Evolutionary conservation across 352 stramenopile species (phyloP).

Genomic region (Phytophthora cryptogea): DNA sequence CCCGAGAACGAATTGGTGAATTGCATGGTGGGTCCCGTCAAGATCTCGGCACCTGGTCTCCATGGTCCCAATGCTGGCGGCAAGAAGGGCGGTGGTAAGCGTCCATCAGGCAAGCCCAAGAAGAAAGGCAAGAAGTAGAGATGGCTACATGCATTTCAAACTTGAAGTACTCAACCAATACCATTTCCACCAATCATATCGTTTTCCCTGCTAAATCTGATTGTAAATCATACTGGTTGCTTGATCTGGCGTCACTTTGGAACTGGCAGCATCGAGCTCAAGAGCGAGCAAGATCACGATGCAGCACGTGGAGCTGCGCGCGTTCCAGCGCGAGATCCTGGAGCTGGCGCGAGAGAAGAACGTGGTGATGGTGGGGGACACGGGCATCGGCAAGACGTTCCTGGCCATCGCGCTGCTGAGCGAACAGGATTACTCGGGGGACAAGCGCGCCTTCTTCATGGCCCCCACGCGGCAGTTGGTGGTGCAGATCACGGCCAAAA

Average conservation of each 20-base stretch:
- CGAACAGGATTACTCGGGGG: conserved; percentile 73
- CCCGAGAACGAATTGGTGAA: conserved; percentile 89
- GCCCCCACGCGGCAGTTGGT: conserved; percentile 83
- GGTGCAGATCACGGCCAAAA: conserved; percentile 79
- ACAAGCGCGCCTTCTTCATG: conserved; percentile 79
- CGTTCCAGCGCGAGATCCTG: conserved; percentile 74
- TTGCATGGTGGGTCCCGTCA: conserved; percentile 91
- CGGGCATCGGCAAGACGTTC: conserved; percentile 88
- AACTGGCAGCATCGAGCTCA: not conserved
- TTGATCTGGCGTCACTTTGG: conserved; percentile 7
- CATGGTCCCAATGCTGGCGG: conserved; percentile 33
- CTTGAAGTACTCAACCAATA: conserved; percentile 7
- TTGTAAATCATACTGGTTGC: not conserved
- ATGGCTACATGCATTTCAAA: conserved; percentile 25
- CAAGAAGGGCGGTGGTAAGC: conserved; percentile 47
- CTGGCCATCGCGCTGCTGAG: conserved; percentile 75
- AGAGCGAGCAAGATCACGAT: conserved; percentile 12
- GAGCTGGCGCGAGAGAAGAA: conserved; percentile 73
- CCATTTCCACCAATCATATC: conserved; percentile 20
- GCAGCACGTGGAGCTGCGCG: conserved; percentile 55
- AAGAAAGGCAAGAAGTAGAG: conserved; percentile 43
- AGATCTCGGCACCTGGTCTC: conserved; percentile 82
- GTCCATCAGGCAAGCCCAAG: conserved; percentile 34
- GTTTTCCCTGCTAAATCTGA: conserved; percentile 4
- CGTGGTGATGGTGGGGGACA: conserved; percentile 84